A percentile compares a stretch with the other conserved stretches of the same genome.
Evolutionary conservation across 108 stramenopile genomes (phyloP).

Genomic region (Bacterosira constricta): DNA sequence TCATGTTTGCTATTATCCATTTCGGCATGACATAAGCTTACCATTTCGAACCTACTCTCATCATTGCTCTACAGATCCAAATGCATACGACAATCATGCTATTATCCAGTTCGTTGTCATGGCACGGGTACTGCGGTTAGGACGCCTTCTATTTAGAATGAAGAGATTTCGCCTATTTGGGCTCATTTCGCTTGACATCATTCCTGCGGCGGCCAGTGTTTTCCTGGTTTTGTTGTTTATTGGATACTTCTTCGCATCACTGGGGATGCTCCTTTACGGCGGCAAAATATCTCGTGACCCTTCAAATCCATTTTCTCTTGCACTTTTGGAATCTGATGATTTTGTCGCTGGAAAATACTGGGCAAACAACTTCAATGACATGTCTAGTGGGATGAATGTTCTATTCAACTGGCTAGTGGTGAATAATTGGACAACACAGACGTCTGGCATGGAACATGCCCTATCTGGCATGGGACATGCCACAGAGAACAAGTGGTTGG

Average conservation of each 20-base stretch:
- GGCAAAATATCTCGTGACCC: conserved; percentile 77
- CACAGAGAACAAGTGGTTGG: conserved; percentile 46
- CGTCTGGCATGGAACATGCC: conserved; percentile 45
- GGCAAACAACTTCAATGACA: conserved; percentile 89
- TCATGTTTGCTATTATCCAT: background rate
- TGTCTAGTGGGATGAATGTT: conserved; percentile 75
- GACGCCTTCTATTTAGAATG: conserved; percentile 60
- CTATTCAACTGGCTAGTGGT: conserved; percentile 81
- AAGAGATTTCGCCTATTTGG: conserved; percentile 65
- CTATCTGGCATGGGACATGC: conserved; percentile 53
- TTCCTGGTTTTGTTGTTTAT: conserved; percentile 59
- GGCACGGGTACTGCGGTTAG: conserved; percentile 73
- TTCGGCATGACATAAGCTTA: background rate
- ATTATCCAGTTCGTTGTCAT: conserved; percentile 78
- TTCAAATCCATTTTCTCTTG: conserved; percentile 42
- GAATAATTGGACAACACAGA: conserved; percentile 79
- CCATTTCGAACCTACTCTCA: too few species aligned
- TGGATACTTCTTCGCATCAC: conserved; percentile 63
- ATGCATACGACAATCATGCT: conserved; percentile 53
- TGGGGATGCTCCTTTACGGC: conserved; percentile 73
- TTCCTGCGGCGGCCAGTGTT: conserved; percentile 58
- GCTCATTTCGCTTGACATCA: conserved; percentile 51
- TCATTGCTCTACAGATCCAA: conserved; percentile 48
- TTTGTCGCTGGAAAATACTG: conserved; percentile 72
- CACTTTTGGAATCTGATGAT: conserved; percentile 59